Evolutionary conservation across 1,139 yeast species (phyloP).

Genomic region (Magnusiomyces fungicola): DNA sequence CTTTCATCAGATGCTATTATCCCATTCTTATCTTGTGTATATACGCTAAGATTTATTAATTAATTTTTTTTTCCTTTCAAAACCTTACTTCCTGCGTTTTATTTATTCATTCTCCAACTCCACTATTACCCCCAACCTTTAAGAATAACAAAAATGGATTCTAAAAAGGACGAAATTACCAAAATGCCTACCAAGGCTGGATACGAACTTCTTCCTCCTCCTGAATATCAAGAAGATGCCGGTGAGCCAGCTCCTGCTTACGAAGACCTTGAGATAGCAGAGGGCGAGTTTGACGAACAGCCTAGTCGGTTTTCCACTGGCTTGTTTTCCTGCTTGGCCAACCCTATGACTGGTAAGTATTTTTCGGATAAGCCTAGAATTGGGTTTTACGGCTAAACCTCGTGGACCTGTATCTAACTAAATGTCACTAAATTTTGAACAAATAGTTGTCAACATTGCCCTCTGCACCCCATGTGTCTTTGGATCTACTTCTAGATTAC

Average conservation of each 20-base stretch:
- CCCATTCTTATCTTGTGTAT: no score
- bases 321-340: background rate
- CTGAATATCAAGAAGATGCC: slow-evolving; percentile 2
- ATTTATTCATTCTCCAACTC: no score
- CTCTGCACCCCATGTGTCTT: slow-evolving; percentile 4
- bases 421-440: background rate
- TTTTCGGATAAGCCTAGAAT: no score
- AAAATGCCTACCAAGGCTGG: background rate
- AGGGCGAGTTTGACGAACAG: background rate
- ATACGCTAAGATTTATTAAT: no score
- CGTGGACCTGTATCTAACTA: background rate
- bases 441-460: background rate
- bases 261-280: background rate
- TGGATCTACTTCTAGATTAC: slow-evolving; percentile 2
- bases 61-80: no score
- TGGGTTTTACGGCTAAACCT: no score
- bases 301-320: background rate
- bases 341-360: background rate
- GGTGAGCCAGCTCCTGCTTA: background rate
- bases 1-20: no score
- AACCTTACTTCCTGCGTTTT: no score
- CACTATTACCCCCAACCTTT: background rate
- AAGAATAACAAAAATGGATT: background rate
- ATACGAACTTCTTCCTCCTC: slow-evolving; percentile 1
- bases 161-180: background rate